A percentile compares a stretch with the other conserved stretches of the same genome.
phyloP scores from a whole-genome alignment of 345 rosid genomes.

The Syzygium jambos region DNA sequence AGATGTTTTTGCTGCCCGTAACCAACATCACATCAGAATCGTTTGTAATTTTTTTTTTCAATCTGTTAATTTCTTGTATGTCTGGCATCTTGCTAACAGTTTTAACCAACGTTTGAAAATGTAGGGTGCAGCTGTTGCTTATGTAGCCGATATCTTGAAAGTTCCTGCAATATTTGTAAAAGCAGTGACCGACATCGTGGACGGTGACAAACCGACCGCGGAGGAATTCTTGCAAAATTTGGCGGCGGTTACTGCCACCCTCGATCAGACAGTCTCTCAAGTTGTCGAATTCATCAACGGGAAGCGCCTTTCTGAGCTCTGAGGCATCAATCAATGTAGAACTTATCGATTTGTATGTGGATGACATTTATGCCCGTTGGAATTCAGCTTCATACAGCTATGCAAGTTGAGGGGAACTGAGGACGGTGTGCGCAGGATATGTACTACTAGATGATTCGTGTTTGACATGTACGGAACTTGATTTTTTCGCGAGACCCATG shows the following conservation, averaged over 20 bases:
- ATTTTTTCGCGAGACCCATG: not conserved
- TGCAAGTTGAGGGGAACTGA: not conserved
- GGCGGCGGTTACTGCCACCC: constrained; percentile 64
- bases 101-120: not conserved
- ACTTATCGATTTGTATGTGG: not conserved
- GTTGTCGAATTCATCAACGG: constrained; percentile 64
- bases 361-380: not conserved
- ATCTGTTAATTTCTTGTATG: not conserved
- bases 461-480: not conserved
- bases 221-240: constrained; percentile 89
- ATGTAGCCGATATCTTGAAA: constrained; percentile 75
- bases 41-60: not conserved
- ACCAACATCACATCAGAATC: not conserved
- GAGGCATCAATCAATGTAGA: constrained; percentile 1
- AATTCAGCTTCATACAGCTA: not conserved
- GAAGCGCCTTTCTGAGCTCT: constrained; percentile 64
- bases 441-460: not conserved
- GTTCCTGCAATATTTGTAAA: constrained; percentile 79
- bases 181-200: constrained; percentile 86
- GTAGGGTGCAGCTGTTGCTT: constrained; percentile 89
- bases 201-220: constrained; percentile 84
- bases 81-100: not conserved
- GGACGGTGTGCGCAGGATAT: not conserved
- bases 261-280: constrained; percentile 50
- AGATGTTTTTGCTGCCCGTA: not conserved